Evolutionary conservation across 345 rosid genomes (phyloP), one percentile per base, ranked within the genome.

Genomic region (Punica granatum): DNA sequence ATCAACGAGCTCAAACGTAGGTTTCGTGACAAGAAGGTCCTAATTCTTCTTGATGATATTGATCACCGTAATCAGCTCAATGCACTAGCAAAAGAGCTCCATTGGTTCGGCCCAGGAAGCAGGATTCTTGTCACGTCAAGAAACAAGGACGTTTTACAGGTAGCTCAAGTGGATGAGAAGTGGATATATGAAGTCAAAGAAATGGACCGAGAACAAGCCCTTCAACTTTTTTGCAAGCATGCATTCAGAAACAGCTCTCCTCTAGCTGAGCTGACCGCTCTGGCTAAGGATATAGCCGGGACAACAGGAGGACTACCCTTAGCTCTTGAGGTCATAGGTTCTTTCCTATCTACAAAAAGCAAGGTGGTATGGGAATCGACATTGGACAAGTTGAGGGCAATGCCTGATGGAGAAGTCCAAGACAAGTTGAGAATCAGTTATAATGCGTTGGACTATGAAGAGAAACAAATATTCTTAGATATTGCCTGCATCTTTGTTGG

Each of bases 91-190:
- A 21, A n/a, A 0, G 35, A 64, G 33, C n/a, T 23, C 13, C 8
- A 64, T 0, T 64, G 67, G 67, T 64, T 64, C 25, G 67, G 51
- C 26, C 53, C 53, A 5, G 56, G 67, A 25, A 64, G 67, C 30
- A 64, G 67, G 18, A 64, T 64, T 19, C 39, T 64, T 28, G 46
- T 64, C 8, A 64, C 51, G 6, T 39, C 67, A 14, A 64, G 67
- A 11, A 64, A 64, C 18, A 64, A n/a, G 31, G 34, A 43, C 1
- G 31, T 64, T 6, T 6, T 64, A 12, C n/a, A 25, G 14, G 32
- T 0, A 26, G 15, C 54, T 19, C 49, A 42, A 13, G 5, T 11
- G 21, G 1, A 19, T 64, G 28, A 0, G 5, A 46, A 28, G 25
- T 44, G 37, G 19, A 10, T 25, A 30, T 64, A 64, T 0, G 26